These are phyloP conservation scores for Seiridium cupressi DNA, from an alignment of 2,329 filamentous ascomycete genomes.

Conservation along the genomic window DNA sequence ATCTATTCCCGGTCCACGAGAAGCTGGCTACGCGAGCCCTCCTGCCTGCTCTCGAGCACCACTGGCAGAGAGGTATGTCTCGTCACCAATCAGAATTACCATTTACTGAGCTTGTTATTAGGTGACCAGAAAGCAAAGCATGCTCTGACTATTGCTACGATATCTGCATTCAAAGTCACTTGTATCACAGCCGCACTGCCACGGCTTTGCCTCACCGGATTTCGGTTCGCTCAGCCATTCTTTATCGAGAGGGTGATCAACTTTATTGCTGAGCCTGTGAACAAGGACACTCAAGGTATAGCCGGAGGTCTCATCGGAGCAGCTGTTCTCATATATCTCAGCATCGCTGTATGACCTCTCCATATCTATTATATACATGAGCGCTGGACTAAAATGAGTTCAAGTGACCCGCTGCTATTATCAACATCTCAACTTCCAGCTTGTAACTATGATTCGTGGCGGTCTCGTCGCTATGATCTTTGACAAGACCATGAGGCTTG, in stretches of 20 bases:
- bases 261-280: conserved; percentile 26
- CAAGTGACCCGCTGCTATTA: conserved; percentile 19
- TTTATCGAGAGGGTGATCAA: conserved; percentile 35
- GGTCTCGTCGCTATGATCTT: conserved; percentile 45
- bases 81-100: not conserved
- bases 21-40: conserved; percentile 24
- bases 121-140: conserved; percentile 16
- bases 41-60: conserved; percentile 13
- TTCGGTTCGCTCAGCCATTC: conserved; percentile 44
- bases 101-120: not conserved
- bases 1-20: conserved; percentile 24
- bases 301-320: conserved; percentile 40
- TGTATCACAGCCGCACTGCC: conserved; percentile 32
- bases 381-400: not conserved
- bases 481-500: conserved; percentile 38
- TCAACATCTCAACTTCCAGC: conserved; percentile 30
- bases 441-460: conserved; percentile 34
- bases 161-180: conserved; percentile 25
- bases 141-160: conserved; percentile 23
- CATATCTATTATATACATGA: not conserved
- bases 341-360: conserved; percentile 33
- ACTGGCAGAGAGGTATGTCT: conserved; percentile 21
- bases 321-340: conserved; percentile 37
- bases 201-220: conserved; percentile 35
- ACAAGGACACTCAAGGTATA: conserved; percentile 16